These are phyloP conservation scores for Leishmania martiniquensis DNA, from an alignment of 208 protist species.

Conservation along the genomic window DNA sequence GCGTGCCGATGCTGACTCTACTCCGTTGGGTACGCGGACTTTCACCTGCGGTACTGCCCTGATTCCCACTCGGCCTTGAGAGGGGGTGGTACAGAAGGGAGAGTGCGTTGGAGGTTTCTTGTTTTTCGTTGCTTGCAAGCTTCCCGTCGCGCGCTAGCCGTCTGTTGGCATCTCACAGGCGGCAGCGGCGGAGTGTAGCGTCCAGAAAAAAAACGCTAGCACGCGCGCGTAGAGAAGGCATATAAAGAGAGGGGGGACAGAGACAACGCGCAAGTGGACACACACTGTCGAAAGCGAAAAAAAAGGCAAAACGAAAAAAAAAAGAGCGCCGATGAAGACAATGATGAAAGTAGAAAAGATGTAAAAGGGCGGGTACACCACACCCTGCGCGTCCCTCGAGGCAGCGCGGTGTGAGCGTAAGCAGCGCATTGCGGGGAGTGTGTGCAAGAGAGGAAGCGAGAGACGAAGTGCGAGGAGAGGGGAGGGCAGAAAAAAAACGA, in stretches of 20 bases:
- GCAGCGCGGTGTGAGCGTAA: too few species aligned
- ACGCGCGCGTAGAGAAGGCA: too few species aligned
- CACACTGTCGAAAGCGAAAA: too few species aligned
- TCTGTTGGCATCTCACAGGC: neutral
- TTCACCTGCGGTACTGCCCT: neutral
- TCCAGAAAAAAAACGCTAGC: too few species aligned
- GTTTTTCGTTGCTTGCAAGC: neutral
- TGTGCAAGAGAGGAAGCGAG: too few species aligned
- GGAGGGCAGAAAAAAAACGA: neutral
- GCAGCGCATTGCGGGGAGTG: neutral
- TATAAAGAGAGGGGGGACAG: too few species aligned
- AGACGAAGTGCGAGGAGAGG: neutral
- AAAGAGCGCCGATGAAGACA: neutral
- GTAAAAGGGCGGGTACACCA: too few species aligned
- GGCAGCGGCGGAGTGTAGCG: neutral
- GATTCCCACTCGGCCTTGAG: neutral
- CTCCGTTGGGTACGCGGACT: neutral
- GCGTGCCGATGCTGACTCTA: neutral
- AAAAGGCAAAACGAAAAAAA: neutral
- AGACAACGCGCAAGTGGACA: too few species aligned
- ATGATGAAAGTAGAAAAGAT: neutral
- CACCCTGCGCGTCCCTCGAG: too few species aligned
- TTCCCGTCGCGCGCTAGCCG: neutral
- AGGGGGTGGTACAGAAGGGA: neutral
- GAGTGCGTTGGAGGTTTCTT: neutral